Conservation (phyloP, 352 stramenopile genomes). For the Pythium sukuiense region DNA sequence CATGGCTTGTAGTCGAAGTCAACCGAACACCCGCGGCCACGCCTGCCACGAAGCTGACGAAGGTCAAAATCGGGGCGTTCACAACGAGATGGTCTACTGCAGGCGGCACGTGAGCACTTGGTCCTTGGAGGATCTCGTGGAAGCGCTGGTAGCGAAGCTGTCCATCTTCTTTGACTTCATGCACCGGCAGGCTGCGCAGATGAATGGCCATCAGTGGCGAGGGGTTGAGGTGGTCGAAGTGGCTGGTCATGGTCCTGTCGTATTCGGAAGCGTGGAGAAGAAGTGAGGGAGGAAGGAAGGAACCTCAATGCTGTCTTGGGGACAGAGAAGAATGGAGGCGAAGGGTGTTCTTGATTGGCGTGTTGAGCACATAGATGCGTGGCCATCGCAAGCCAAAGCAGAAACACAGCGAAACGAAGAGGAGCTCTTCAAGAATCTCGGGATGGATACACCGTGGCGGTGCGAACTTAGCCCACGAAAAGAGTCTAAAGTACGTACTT, state of each 20-base stretch:
- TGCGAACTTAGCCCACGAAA: neutral
- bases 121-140: constrained; percentile 3
- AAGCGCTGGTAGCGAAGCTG: constrained; percentile 3
- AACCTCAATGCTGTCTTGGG: too few relatives aligned
- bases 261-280: too few relatives aligned
- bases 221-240: neutral
- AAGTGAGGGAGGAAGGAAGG: too few relatives aligned
- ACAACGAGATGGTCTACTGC: constrained; percentile 17
- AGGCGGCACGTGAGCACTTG: neutral
- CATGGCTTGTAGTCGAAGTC: neutral
- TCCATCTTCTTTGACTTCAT: neutral
- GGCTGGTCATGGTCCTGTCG: too few relatives aligned
- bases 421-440: neutral
- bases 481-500: neutral
- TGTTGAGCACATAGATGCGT: neutral
- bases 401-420: neutral
- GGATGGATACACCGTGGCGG: neutral
- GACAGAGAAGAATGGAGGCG: too few relatives aligned
- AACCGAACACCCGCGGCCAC: constrained; percentile 3
- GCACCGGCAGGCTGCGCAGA: neutral
- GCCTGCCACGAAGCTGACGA: constrained; percentile 8
- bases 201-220: constrained; percentile 13
- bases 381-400: neutral
- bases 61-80: neutral
- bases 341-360: too few relatives aligned